Evolutionary conservation across 352 stramenopile genomes (phyloP).

Genomic region (Globisporangium sylvaticum): DNA sequence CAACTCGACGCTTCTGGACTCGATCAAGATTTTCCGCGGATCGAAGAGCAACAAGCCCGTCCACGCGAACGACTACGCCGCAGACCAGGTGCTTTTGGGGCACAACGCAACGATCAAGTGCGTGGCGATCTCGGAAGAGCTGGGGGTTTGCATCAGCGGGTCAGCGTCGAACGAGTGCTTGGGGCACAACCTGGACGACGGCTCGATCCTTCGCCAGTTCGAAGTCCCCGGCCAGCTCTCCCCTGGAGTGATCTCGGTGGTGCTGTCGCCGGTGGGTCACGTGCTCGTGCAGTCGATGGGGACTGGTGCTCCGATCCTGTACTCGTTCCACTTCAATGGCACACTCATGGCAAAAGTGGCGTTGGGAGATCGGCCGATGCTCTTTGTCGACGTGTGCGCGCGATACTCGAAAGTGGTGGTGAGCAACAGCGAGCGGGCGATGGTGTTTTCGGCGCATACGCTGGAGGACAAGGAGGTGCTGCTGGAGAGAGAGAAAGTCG

Average conservation of each 20-base stretch:
- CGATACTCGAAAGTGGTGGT: constrained; percentile 66
- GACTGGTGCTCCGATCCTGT: constrained; percentile 43
- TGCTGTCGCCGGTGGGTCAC: constrained; percentile 60
- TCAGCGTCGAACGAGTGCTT: constrained; percentile 67
- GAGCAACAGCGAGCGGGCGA: constrained; percentile 48
- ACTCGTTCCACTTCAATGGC: constrained; percentile 77
- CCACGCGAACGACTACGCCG: constrained; percentile 71
- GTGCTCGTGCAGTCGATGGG: constrained; percentile 73
- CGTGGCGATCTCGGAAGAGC: constrained; percentile 61
- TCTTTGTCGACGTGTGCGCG: constrained; percentile 46
- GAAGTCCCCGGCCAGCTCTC: constrained; percentile 37
- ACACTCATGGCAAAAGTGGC: constrained; percentile 39
- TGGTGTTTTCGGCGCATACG: constrained; percentile 45
- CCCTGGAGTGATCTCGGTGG: constrained; percentile 50
- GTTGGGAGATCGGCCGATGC: constrained; percentile 40
- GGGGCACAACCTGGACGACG: constrained; percentile 56
- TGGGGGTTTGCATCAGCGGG: constrained; percentile 69
- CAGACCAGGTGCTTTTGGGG: constrained; percentile 72
- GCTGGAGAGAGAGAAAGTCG: constrained; percentile 36
- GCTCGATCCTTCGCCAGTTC: constrained; percentile 58
- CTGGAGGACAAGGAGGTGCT: constrained; percentile 50
- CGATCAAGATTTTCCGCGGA: constrained; percentile 73
- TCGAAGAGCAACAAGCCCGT: constrained; percentile 52
- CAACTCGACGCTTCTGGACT: constrained; percentile 65
- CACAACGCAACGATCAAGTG: constrained; percentile 63